A percentile compares a stretch with the other conserved stretches of the same genome.
These are phyloP conservation scores for Populus pruinosa DNA, from an alignment of 345 rosid genomes.

Conservation along the genomic window DNA sequence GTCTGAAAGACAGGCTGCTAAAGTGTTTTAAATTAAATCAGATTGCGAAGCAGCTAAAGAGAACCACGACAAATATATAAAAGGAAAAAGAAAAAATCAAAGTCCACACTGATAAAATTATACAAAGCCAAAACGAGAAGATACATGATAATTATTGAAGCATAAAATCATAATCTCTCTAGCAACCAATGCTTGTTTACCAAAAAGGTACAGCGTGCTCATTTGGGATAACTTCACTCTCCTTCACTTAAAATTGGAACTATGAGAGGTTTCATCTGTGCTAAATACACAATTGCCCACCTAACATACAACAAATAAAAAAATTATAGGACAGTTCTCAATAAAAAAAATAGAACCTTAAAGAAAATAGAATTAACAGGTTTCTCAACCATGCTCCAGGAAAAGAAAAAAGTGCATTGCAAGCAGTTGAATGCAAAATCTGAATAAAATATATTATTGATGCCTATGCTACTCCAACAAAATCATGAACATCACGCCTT, in stretches of 20 bases:
- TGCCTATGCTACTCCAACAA: not conserved
- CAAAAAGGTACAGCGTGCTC: constrained; percentile 3
- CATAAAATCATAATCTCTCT: constrained; percentile 18
- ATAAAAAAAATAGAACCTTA: not conserved
- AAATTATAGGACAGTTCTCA: not conserved
- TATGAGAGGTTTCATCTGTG: constrained; percentile 96
- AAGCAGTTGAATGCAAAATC: not conserved
- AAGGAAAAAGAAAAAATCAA: not conserved
- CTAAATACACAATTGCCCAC: constrained; percentile 98
- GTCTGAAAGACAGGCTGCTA: constrained; percentile 14
- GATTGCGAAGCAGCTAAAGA: constrained; percentile 2
- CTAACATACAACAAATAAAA: constrained; percentile 32
- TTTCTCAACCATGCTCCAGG: not conserved
- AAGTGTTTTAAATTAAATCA: constrained; percentile 19
- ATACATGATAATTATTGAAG: constrained; percentile 18
- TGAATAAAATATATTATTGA: not conserved
- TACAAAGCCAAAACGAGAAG: constrained; percentile 30
- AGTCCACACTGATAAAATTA: constrained; percentile 29
- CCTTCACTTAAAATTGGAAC: constrained; percentile 83
- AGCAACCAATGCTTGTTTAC: constrained; percentile 23
- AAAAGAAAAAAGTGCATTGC: not conserved
- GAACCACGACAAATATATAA: not conserved
- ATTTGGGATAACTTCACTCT: constrained; percentile 43
- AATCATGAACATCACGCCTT: not conserved
- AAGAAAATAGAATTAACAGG: not conserved